A percentile compares a stretch with the other conserved stretches of the same genome.
Evolutionary conservation across 1,139 yeast species (phyloP).

Genomic region (Zhuliangozyma parablackwelliae): DNA sequence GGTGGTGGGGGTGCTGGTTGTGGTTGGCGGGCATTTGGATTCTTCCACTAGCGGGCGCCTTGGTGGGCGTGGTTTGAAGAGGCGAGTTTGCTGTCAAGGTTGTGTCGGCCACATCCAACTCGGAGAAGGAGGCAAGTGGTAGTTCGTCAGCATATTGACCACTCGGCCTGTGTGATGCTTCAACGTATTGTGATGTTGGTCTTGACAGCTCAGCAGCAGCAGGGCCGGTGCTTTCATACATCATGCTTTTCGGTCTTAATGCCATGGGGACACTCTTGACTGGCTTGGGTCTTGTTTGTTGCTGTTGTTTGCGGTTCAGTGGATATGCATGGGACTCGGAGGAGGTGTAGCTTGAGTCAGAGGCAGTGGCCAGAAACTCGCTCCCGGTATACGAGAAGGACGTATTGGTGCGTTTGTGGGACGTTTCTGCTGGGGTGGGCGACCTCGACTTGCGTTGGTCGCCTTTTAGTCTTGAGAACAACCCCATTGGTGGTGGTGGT

Average conservation of each 20-base stretch:
- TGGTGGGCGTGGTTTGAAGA: too few relatives aligned
- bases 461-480: constrained; percentile 16
- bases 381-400: constrained; percentile 21
- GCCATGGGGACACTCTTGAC: constrained; percentile 9
- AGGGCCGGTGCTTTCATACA: neutral
- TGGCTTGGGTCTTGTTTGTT: constrained; percentile 4
- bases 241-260: constrained; percentile 7
- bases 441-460: constrained; percentile 7
- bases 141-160: too few relatives aligned
- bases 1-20: neutral
- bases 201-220: too few relatives aligned
- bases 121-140: too few relatives aligned
- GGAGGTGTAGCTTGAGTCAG: constrained; percentile 33
- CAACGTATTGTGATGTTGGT: too few relatives aligned
- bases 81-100: too few relatives aligned
- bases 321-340: constrained; percentile 14
- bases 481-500: constrained; percentile 14
- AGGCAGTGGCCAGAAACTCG: constrained; percentile 30
- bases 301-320: neutral
- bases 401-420: constrained; percentile 8
- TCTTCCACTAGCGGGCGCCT: neutral
- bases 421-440: neutral
- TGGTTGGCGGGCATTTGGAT: neutral
- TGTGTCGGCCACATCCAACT: too few relatives aligned
- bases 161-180: too few relatives aligned